Evolutionary conservation across 202 grass and related monocot genomes (phyloP), one percentile per base, ranked within the genome.

Genomic region (Thinopyrum obtusiflorum): DNA sequence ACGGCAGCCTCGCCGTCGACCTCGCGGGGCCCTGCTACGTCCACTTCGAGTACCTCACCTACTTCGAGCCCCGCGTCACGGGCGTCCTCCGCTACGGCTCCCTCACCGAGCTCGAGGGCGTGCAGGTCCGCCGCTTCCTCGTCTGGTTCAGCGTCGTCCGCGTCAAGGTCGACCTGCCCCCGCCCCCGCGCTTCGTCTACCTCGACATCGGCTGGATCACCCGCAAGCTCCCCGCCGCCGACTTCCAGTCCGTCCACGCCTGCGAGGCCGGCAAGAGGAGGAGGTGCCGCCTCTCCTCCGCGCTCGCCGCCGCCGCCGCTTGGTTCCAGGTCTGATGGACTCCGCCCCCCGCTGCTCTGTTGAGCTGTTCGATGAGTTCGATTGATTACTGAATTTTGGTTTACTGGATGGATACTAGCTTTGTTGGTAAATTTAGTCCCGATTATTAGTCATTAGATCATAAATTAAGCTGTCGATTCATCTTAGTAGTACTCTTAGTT

Each of bases 191-290:
- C 23, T 95, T 73, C 80, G 92, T 98, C 64, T 92, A 94, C 80
- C 85, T 98, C 72, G 90, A 95, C 81, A 89, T 92, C 76, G 91
- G 93, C 0, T 98, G 88, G 96, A 94, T 98, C 64, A 91, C 86
- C 39, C 90, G 90, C 85, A 92, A 92, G 80, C 87, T 98, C 13
- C 71, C 72, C 60, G 90, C 89, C 37, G 68, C 51, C 70, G 89
- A 95, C 33, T 98, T 98, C 86, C 61, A 93, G 84, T 62, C 93
- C 37, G 9, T 91, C 11, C 93, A 96, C 84, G 65, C 82, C 20
- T 98, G 93, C 90, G 84, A 90, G 35, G 78, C 67, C 59, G 73
- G 60, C 74, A 66, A 66, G 21, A 0, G 47, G 15, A 35, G 61
- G 35, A 35, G 61, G 35, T 90, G 84, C 78, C 88, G 88, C 60